A percentile compares a stretch with the other conserved stretches of the same genome.
Evolutionary conservation across 306 rosid species (phyloP).

Genomic region (Cucurbita maxima): DNA sequence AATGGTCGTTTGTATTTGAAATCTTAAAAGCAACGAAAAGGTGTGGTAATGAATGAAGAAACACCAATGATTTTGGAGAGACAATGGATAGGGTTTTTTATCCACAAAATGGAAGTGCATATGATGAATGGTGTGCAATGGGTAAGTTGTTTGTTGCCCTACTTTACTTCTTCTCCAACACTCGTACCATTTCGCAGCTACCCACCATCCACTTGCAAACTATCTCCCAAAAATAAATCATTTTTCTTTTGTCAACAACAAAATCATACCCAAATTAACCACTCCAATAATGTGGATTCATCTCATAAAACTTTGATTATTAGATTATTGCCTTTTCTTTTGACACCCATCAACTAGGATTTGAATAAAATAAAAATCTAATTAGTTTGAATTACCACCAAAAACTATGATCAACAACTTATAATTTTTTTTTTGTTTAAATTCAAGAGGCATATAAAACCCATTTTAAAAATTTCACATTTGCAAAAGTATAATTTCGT

Average conservation of each 20-base stretch:
- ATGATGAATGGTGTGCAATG: background rate
- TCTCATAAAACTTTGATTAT: no score
- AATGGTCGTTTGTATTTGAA: background rate
- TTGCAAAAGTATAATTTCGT: no score
- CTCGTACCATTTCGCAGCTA: background rate
- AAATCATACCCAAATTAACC: background rate
- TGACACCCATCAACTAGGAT: no score
- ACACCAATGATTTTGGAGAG: background rate
- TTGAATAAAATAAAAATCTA: no score
- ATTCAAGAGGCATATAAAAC: no score
- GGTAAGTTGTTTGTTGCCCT: background rate
- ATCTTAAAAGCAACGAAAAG: background rate
- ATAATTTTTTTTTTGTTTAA: no score
- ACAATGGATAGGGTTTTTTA: background rate
- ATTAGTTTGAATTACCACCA: no score
- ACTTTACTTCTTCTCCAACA: slow-evolving; percentile 1
- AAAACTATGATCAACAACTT: no score
- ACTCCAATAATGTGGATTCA: background rate
- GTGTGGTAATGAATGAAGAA: background rate
- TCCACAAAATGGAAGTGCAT: background rate
- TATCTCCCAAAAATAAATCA: background rate
- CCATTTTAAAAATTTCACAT: no score
- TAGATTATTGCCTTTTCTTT: no score
- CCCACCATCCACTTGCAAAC: background rate
- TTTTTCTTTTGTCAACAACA: slow-evolving; percentile 1